A percentile compares a stretch with the other conserved stretches of the same genome.
Conservation (phyloP, 1,284 basidiomycete species). For the Salmacisia buchloeana region DNA sequence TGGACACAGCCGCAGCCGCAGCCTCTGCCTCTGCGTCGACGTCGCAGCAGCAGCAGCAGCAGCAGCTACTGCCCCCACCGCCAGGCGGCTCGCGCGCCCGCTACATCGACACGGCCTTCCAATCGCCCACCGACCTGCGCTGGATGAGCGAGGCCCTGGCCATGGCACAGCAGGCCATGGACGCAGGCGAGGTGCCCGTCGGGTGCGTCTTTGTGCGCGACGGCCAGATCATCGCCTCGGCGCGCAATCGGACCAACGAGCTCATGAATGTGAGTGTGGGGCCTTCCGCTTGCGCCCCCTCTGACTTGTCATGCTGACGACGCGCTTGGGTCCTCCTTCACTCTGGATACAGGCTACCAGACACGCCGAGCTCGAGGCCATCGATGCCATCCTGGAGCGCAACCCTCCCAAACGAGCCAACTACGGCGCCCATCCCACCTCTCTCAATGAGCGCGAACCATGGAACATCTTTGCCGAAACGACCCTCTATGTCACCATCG, state of each 20-base stretch:
- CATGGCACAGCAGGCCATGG: slow-evolving; percentile 65
- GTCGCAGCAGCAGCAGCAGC: background rate
- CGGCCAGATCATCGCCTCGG: slow-evolving; percentile 68
- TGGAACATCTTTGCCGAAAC: slow-evolving; percentile 63
- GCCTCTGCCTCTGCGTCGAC: background rate
- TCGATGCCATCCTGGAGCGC: slow-evolving; percentile 69
- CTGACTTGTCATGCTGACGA: background rate
- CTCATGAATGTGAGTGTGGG: slow-evolving; percentile 56
- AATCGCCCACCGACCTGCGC: slow-evolving; percentile 36
- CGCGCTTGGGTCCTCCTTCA: too few relatives aligned
- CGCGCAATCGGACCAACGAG: slow-evolving; percentile 90
- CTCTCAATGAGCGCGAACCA: slow-evolving; percentile 31
- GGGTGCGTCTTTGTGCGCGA: slow-evolving; percentile 90
- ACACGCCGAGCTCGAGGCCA: slow-evolving; percentile 95
- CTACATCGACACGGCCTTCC: slow-evolving; percentile 35
- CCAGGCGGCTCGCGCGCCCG: slow-evolving; percentile 28
- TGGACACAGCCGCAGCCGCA: too few relatives aligned
- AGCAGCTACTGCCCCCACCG: slow-evolving; percentile 19
- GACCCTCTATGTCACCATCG: slow-evolving; percentile 93
- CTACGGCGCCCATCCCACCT: slow-evolving; percentile 38
- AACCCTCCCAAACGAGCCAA: slow-evolving; percentile 51
- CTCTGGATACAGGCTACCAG: slow-evolving; percentile 98
- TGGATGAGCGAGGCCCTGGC: slow-evolving; percentile 47
- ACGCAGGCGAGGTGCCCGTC: slow-evolving; percentile 84
- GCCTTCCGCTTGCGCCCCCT: background rate